Conservation (phyloP, 768 basidiomycete genomes). For the Obba rivulosa region DNA sequence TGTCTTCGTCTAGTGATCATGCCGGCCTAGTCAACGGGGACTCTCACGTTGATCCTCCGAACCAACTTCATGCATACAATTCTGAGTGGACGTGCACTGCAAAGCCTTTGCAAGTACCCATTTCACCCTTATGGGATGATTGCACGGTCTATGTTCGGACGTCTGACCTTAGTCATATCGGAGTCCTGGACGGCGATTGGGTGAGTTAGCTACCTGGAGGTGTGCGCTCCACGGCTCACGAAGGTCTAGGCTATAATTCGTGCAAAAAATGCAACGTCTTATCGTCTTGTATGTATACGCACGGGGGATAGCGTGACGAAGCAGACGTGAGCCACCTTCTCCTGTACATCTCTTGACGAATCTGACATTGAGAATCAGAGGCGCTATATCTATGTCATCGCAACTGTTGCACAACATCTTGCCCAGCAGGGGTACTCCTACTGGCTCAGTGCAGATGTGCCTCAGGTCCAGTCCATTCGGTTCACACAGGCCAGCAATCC, state of each 20-base stretch:
- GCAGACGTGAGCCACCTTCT: slow-evolving; percentile 14
- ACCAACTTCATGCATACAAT: slow-evolving; percentile 6
- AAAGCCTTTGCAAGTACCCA: slow-evolving; percentile 27
- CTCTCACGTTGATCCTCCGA: background rate
- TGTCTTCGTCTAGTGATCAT: background rate
- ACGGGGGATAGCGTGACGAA: slow-evolving; percentile 42
- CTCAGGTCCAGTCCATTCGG: slow-evolving; percentile 58
- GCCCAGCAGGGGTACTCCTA: background rate
- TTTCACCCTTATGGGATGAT: slow-evolving; percentile 39
- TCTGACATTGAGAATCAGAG: background rate
- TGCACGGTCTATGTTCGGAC: slow-evolving; percentile 58
- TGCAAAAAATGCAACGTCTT: slow-evolving; percentile 27
- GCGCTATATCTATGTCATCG: slow-evolving; percentile 12
- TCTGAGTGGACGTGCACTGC: slow-evolving; percentile 15
- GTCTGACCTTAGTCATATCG: slow-evolving; percentile 57
- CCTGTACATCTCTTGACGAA: background rate
- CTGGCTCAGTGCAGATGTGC: slow-evolving; percentile 1
- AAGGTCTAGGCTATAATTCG: slow-evolving; percentile 46
- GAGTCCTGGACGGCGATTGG: slow-evolving; percentile 75
- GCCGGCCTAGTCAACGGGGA: background rate
- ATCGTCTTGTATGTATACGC: slow-evolving; percentile 53
- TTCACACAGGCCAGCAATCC: slow-evolving; percentile 51
- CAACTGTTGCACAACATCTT: slow-evolving; percentile 15
- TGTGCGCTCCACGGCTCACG: slow-evolving; percentile 5
- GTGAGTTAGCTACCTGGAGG: slow-evolving; percentile 32